Evolutionary conservation across 306 rosid species (phyloP).

Genomic region (Citrullus colocynthis): DNA sequence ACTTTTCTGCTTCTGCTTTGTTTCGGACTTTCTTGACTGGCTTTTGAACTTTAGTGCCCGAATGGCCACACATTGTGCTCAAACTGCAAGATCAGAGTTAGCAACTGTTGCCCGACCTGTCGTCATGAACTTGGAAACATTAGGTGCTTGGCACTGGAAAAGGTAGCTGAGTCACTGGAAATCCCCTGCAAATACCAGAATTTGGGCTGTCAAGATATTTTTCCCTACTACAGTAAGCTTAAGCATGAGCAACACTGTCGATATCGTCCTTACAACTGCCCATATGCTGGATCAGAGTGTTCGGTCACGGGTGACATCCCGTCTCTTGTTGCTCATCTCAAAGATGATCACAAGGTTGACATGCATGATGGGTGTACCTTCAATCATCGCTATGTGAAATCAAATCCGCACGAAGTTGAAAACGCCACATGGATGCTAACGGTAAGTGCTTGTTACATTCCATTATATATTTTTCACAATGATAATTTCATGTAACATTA

Average conservation of each 20-base stretch:
- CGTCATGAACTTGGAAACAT: constrained; percentile 69
- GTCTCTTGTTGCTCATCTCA: constrained; percentile 65
- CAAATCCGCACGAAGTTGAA: constrained; percentile 86
- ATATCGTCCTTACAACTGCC: constrained; percentile 78
- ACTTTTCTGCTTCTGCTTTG: neutral
- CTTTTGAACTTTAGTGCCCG: constrained; percentile 52
- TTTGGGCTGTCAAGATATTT: constrained; percentile 72
- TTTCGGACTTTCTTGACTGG: neutral
- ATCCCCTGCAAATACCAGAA: constrained; percentile 78
- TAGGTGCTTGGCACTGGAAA: constrained; percentile 93
- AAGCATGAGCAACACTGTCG: constrained; percentile 76
- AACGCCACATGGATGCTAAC: constrained; percentile 98
- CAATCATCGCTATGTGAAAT: constrained; percentile 82
- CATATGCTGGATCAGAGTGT: constrained; percentile 91
- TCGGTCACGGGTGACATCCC: constrained; percentile 74
- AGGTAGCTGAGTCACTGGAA: constrained; percentile 78
- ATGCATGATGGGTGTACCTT: constrained; percentile 91
- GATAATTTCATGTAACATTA: neutral
- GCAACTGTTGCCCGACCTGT: constrained; percentile 80
- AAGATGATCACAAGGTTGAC: constrained; percentile 80
- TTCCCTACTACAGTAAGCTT: constrained; percentile 64
- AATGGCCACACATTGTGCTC: constrained; percentile 95
- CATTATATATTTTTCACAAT: neutral
- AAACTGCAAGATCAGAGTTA: constrained; percentile 65
- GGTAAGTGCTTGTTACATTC: constrained; percentile 26